Evolutionary conservation across 768 basidiomycete species (phyloP), one percentile per base, ranked within the genome.

Genomic region (Neoboletus brunneissimus): DNA sequence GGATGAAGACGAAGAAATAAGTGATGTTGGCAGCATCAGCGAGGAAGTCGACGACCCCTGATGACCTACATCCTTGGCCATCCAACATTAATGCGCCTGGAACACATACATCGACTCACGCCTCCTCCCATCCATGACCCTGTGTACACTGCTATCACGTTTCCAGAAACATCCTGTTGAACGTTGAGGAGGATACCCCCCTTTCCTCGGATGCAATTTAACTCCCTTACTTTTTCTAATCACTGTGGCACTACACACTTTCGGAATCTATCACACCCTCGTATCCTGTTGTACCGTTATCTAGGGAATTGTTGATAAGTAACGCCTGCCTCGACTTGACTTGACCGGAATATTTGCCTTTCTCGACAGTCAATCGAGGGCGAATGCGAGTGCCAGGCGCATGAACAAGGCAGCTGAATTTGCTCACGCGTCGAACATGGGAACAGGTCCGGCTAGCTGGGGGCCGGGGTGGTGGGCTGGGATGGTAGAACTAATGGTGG

Each of bases 1-100:
- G 1, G 83, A 85, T 0, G 88, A 89, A 3, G 90, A 94, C 63
- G 88, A 87, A 63, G 90, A 87, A 67, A 91, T 93, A 88, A 92
- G 91, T 71, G 91, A 91, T 54, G 77, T 89, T 58, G 90, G 89
- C 57, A 91, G 88, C 74, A 84, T 89, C 73, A 88, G 84, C 72
- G 90, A 88, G 51, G 83, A 80, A 47, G 58, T 37, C 27, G 61
- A 85, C 13, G 62, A 84, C 57, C 77, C 72, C 69, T 71, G 60
- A 73, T 60, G 58, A 37, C 54, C 50, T 31, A 40, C 35, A 46
- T 55, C 41, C 18, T 15, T 42, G 31, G 48, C 38, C n/a, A 12
- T 37, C 51, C 49, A 25, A 37, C 25, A 40, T 52, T 27, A 18
- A 49, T 56, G 13, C 34, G 9, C 40, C 45, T 62, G 51, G 57